Evolutionary conservation across 179 eudicot genomes (phyloP), one percentile per base, ranked within the genome.

Genomic region (Sideroxylon spinosum): DNA sequence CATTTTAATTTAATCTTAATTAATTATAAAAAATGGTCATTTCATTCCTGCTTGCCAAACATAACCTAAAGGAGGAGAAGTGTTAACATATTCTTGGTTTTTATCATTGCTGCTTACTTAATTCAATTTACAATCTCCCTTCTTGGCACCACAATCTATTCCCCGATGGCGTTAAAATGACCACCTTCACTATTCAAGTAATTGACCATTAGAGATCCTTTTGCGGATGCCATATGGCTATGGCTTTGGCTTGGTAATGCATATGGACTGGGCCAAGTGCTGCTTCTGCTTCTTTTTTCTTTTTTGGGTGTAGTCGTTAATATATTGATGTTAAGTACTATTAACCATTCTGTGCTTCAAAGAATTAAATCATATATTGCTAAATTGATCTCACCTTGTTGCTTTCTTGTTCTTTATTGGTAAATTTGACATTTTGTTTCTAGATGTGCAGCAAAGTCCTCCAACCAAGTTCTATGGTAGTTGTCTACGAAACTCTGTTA

Each of bases 361-460:
- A 76, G 3, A 20, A 57, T 7, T n/a, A 59, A 13, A 71, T 55
- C 0, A 63, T 55, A 3, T 32, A 50, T 25, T 11, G 20, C 49
- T 68, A 37, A 37, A 57, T 64, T 57, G 19, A 78, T 78, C 10
- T 68, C 22, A 37, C 29, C 37, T 5, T 55, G 64, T 73, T 28
- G 65, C 66, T 52, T 79, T 46, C 44, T 20, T 48, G 70, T 71
- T 78, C 29, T 61, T 19, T 50, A 13, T 37, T 79, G 63, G 28
- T 66, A 76, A 53, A 16, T 17, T 46, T 76, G 22, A 55, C 44
- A 62, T 56, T 55, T 53, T 66, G 10, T 82, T 76, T 78, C 14
- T 85, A 94, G 98, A 94, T 94, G 98, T 96, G 96, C 84, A 92
- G 97, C 87, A 96, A 96, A 87, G 97, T 96, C 80, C 78, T 96